A percentile compares a stretch with the other conserved stretches of the same genome.
Evolutionary conservation across 495 filamentous ascomycete genomes (phyloP).

Genomic region (Annulohypoxylon nitens): DNA sequence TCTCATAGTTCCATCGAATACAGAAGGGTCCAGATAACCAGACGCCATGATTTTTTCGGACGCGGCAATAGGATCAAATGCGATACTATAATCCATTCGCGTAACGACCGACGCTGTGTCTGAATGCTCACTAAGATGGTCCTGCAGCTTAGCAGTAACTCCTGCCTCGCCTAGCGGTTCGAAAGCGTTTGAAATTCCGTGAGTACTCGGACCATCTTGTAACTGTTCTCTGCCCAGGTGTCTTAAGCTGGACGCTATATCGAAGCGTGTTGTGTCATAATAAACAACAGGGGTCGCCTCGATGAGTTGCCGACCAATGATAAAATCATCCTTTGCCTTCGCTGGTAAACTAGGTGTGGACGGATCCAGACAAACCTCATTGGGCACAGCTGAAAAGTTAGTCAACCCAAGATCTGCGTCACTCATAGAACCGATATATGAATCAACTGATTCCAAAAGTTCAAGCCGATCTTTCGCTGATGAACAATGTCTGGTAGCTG

Average conservation of each 20-base stretch:
- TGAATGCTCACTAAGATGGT: conserved; percentile 39
- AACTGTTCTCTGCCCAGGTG: conserved; percentile 54
- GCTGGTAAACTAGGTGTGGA: conserved; percentile 70
- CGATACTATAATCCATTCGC: conserved; percentile 62
- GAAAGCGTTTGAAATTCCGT: neutral
- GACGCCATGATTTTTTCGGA: conserved; percentile 56
- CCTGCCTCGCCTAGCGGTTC: conserved; percentile 49
- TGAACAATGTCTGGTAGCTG: conserved; percentile 36
- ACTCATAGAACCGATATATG: conserved; percentile 60
- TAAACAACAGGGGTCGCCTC: conserved; percentile 58
- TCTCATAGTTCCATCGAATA: conserved; percentile 76
- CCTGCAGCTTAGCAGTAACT: conserved; percentile 48
- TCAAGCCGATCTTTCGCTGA: conserved; percentile 37
- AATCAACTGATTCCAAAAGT: conserved; percentile 52
- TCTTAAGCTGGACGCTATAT: conserved; percentile 53
- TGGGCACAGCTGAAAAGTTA: conserved; percentile 18
- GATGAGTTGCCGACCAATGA: conserved; percentile 72
- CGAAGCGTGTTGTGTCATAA: conserved; percentile 42
- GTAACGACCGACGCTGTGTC: conserved; percentile 44
- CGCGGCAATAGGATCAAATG: conserved; percentile 69
- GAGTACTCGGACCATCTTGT: neutral
- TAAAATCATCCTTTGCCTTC: conserved; percentile 72
- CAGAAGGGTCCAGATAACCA: conserved; percentile 66
- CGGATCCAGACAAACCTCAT: conserved; percentile 68
- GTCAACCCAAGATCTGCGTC: conserved; percentile 61